These are phyloP conservation scores for Lichtheimia ornata DNA, from an alignment of 371 early-diverging fungal species.

Conservation along the genomic window DNA sequence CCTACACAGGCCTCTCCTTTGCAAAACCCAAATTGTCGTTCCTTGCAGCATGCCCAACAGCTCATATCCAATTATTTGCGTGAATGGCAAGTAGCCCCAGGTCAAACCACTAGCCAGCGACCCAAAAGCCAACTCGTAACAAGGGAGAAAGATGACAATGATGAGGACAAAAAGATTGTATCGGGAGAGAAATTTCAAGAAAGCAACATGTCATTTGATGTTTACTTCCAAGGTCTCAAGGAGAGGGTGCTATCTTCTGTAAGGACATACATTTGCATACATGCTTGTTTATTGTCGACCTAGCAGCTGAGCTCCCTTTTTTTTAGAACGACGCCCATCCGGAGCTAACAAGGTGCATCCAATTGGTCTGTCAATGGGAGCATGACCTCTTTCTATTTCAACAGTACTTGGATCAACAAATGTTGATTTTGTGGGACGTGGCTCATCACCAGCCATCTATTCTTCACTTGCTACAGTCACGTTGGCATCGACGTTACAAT, in stretches of 20 bases:
- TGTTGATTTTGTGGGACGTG: conserved; percentile 9
- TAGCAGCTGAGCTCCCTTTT: no score
- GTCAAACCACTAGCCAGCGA: no score
- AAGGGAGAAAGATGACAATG: not conserved
- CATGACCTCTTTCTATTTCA: conserved; percentile 9
- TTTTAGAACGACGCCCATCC: not conserved
- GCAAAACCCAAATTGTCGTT: conserved; percentile 6
- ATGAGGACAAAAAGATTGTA: not conserved
- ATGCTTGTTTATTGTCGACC: no score
- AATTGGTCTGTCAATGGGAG: conserved; percentile 10
- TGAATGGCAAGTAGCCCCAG: conserved; percentile 1
- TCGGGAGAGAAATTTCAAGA: no score
- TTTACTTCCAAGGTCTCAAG: conserved; percentile 8
- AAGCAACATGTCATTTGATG: conserved; percentile 2
- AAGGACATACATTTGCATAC: not conserved
- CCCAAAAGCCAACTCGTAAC: not conserved
- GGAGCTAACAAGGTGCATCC: conserved; percentile 8
- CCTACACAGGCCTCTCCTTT: conserved; percentile 4
- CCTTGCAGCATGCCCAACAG: conserved; percentile 5
- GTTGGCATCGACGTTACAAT: conserved; percentile 12
- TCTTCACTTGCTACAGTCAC: not conserved
- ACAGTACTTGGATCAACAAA: conserved; percentile 14
- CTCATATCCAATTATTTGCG: conserved; percentile 9
- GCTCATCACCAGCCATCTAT: not conserved
- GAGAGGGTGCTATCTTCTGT: conserved; percentile 9